Percentiles rank a stretch among this genome's conserved stretches.
phyloP scores from a whole-genome alignment of 306 rosid genomes.

The Trifolium dubium region DNA sequence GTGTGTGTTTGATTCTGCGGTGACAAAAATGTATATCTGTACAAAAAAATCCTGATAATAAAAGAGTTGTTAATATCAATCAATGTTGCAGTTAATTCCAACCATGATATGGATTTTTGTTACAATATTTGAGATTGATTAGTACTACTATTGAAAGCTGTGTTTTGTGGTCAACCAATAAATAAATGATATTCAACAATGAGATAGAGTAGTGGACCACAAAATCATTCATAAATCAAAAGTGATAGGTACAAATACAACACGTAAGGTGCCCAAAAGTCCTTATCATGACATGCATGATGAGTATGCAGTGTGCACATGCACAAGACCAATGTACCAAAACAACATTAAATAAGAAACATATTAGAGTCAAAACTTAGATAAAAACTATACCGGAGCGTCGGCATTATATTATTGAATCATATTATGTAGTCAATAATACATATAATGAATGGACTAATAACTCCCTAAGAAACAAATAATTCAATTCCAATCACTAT shows the following conservation, averaged over 20 bases:
- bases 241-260: slow-evolving; percentile 18
- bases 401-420: slow-evolving; percentile 58
- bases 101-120: not conserved
- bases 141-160: slow-evolving; percentile 13
- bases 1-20: not conserved
- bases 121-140: not conserved
- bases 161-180: not conserved
- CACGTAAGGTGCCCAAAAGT: not conserved
- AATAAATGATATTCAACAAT: slow-evolving; percentile 5
- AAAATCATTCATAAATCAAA: slow-evolving; percentile 18
- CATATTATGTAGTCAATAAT: slow-evolving; percentile 51
- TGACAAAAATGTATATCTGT: not conserved
- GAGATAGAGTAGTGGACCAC: slow-evolving; percentile 40
- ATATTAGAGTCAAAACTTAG: not conserved
- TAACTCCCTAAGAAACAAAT: slow-evolving; percentile 40
- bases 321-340: not conserved
- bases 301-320: slow-evolving; percentile 10
- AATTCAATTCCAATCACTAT: slow-evolving; percentile 46
- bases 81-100: not conserved
- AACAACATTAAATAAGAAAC: not conserved
- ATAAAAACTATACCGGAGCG: slow-evolving; percentile 41
- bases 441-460: slow-evolving; percentile 61
- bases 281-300: not conserved
- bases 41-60: too few species aligned
- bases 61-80: not conserved